Percentiles rank a stretch among this genome's conserved stretches.
Conservation (phyloP, 176 grass and related monocot species). For the Stipa capillata region DNA sequence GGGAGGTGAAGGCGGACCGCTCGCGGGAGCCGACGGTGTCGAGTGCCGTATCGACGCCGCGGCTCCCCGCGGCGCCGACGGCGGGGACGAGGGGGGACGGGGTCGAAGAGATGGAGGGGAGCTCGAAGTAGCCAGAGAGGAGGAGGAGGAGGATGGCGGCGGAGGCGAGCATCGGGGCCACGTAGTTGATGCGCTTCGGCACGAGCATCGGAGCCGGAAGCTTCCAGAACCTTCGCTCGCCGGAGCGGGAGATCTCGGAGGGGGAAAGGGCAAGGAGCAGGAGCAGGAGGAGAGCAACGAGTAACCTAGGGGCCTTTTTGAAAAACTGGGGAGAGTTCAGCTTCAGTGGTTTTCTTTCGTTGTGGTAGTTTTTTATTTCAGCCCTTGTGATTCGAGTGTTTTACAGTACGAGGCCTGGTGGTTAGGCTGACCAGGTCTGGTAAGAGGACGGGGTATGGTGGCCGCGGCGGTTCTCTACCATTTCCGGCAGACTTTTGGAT, state of each 20-base stretch:
- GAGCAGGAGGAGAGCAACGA: not conserved
- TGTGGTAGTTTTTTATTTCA: not conserved
- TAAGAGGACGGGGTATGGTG: not conserved
- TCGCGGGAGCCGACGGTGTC: conserved; percentile 46
- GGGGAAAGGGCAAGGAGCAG: not conserved
- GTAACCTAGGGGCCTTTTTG: not conserved
- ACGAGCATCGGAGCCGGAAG: conserved; percentile 24
- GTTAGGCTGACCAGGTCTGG: not conserved
- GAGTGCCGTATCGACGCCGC: conserved; percentile 27
- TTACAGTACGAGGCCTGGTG: not conserved
- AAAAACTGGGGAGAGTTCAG: not conserved
- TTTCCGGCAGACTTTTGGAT: not conserved
- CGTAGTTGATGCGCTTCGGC: conserved; percentile 65
- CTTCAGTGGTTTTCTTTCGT: not conserved
- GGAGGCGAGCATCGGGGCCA: conserved; percentile 61
- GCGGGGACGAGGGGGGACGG: not conserved
- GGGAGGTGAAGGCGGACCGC: conserved; percentile 34
- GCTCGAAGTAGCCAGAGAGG: conserved; percentile 52
- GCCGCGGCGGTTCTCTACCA: not conserved
- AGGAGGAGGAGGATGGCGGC: conserved; percentile 45
- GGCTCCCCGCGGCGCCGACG: not conserved
- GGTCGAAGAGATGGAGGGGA: conserved; percentile 44
- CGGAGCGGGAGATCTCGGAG: conserved; percentile 26
- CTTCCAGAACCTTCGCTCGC: not conserved
- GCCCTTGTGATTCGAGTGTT: fast-evolving